phyloP scores from a whole-genome alignment of 306 rosid genomes.

The Rosa lucieae region DNA sequence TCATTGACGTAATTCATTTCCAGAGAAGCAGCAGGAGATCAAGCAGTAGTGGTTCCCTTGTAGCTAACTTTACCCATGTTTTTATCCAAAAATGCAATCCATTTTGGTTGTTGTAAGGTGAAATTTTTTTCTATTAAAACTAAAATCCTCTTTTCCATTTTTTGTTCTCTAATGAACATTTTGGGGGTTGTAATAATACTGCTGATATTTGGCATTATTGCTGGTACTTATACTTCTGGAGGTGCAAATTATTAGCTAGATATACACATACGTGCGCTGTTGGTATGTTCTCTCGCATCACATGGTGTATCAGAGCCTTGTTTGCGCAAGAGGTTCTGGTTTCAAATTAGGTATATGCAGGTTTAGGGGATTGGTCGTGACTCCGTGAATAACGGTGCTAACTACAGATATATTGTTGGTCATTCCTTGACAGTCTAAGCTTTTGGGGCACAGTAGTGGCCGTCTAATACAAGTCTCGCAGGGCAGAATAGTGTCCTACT shows the following conservation, averaged over 20 bases:
- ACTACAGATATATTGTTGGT: not conserved
- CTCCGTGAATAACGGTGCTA: not conserved
- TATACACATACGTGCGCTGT: not conserved
- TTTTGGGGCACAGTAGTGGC: not conserved
- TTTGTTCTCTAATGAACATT: not conserved
- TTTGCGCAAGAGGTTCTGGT: not conserved
- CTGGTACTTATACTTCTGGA: not conserved
- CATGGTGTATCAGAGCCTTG: not conserved
- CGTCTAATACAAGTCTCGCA: not conserved
- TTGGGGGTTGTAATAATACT: not conserved
- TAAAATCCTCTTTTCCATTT: not conserved
- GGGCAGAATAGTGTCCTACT: not conserved
- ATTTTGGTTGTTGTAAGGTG: not conserved
- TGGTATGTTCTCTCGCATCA: not conserved
- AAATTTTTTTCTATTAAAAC: not conserved
- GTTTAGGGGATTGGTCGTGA: not conserved
- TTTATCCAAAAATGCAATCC: not conserved
- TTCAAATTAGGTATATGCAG: not conserved
- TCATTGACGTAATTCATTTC: not conserved
- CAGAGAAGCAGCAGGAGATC: slow-evolving; percentile 10
- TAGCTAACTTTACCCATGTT: not conserved
- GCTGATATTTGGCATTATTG: not conserved
- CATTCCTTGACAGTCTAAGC: not conserved
- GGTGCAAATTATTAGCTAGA: not conserved
- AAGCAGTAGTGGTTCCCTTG: not conserved